Evolutionary conservation across 2,329 filamentous ascomycete genomes (phyloP).

Genomic region (Karstenula rhodostoma): DNA sequence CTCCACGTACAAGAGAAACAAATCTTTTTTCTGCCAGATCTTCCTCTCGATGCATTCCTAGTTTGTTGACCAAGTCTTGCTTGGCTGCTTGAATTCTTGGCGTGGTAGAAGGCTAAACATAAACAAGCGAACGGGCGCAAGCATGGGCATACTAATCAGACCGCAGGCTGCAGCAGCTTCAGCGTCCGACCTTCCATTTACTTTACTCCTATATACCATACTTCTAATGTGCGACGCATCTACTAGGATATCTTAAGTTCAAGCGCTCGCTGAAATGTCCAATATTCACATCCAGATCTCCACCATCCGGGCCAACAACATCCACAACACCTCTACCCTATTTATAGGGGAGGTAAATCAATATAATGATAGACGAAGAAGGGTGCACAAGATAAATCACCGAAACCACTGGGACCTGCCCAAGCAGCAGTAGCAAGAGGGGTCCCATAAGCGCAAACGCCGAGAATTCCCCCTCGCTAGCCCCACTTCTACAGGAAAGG

Average conservation of each 20-base stretch:
- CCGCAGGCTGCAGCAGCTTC: background rate
- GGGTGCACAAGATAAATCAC: conserved; percentile 9
- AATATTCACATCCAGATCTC: conserved; percentile 3
- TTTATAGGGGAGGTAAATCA: conserved; percentile 1
- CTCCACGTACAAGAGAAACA: background rate
- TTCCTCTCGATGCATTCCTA: background rate
- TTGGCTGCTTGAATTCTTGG: background rate
- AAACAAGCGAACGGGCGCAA: background rate
- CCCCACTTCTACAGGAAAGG: conserved; percentile 37
- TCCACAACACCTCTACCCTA: conserved; percentile 1
- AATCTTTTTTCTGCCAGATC: background rate
- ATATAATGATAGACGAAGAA: conserved; percentile 14
- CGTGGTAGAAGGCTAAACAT: background rate
- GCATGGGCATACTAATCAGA: background rate
- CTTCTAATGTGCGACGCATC: conserved; percentile 10
- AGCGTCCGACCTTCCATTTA: conserved; percentile 1
- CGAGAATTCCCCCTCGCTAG: conserved; percentile 3
- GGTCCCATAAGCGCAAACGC: conserved; percentile 18
- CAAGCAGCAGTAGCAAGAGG: conserved; percentile 31
- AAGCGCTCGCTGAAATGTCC: conserved; percentile 6
- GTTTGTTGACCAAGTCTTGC: background rate
- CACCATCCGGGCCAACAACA: background rate
- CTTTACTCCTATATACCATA: background rate
- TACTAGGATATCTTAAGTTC: conserved; percentile 25
- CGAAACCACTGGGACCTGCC: conserved; percentile 41